phyloP scores from a whole-genome alignment of 345 rosid species.

The Ceriops tagal region DNA sequence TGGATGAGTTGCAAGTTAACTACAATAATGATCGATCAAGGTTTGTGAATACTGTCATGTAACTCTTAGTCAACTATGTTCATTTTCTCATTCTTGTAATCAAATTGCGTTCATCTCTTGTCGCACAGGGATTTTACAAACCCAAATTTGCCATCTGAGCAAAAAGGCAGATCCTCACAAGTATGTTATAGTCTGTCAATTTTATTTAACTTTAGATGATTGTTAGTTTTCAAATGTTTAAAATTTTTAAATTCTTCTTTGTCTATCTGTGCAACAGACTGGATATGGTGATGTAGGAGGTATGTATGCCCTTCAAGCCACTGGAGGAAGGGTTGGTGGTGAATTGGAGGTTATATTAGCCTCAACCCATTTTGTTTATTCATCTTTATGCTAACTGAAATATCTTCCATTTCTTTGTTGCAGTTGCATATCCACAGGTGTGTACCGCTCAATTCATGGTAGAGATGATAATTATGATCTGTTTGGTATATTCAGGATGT shows the following conservation, averaged over 20 bases:
- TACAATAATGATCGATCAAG: constrained; percentile 96
- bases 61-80: constrained; percentile 12
- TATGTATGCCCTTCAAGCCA: constrained; percentile 40
- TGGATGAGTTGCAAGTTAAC: constrained; percentile 96
- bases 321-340: constrained; percentile 28
- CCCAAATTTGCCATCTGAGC: constrained; percentile 89
- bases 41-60: constrained; percentile 31
- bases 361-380: constrained; percentile 15
- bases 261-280: constrained; percentile 43
- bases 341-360: constrained; percentile 7
- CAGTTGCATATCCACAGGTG: constrained; percentile 97
- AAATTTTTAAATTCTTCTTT: constrained; percentile 14
- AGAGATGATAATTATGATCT: constrained; percentile 17
- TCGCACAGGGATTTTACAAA: constrained; percentile 82
- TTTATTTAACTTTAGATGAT: neutral
- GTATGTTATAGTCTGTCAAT: constrained; percentile 36
- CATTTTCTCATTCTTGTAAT: neutral
- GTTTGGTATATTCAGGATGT: no score
- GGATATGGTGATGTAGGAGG: constrained; percentile 86
- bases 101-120: constrained; percentile 2
- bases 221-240: neutral
- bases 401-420: constrained; percentile 22
- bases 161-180: constrained; percentile 83
- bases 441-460: constrained; percentile 34
- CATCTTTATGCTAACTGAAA: constrained; percentile 16